Evolutionary conservation across 2,329 filamentous ascomycete species (phyloP).

Genomic region (Colletotrichum sublineola): DNA sequence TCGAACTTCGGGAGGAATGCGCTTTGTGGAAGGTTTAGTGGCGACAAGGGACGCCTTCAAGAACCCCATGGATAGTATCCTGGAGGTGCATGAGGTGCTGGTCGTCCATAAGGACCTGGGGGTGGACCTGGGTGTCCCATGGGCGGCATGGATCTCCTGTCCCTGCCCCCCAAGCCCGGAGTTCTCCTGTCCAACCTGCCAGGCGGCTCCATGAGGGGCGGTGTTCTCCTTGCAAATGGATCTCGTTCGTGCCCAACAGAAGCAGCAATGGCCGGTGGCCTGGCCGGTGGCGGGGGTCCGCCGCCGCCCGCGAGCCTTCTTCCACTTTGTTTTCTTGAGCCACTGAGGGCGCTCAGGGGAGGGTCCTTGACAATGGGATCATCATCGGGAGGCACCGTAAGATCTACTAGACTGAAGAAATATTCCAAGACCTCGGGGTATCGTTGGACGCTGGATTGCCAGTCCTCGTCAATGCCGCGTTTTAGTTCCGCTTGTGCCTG

Average conservation of each 20-base stretch:
- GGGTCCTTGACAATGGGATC: constrained; percentile 71
- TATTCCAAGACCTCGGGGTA: constrained; percentile 88
- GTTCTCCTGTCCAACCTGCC: constrained; percentile 54
- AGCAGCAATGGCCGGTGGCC: constrained; percentile 54
- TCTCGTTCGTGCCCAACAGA: constrained; percentile 51
- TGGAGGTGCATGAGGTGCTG: constrained; percentile 23
- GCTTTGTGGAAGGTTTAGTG: neutral
- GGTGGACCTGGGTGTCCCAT: constrained; percentile 31
- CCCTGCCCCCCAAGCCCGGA: constrained; percentile 48
- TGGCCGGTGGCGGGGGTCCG: neutral
- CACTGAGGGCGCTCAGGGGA: constrained; percentile 67
- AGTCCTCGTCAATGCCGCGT: constrained; percentile 82
- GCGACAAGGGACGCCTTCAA: neutral
- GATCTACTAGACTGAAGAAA: constrained; percentile 78
- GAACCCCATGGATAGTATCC: constrained; percentile 32
- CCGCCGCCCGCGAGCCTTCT: constrained; percentile 48
- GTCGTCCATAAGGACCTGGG: constrained; percentile 28
- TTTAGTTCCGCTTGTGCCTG: constrained; percentile 76
- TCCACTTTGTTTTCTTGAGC: constrained; percentile 59
- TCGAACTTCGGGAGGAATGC: neutral
- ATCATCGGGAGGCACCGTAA: constrained; percentile 74
- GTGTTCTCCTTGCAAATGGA: constrained; percentile 55
- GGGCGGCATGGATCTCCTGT: constrained; percentile 35
- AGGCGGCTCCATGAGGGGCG: constrained; percentile 45
- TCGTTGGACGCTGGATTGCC: constrained; percentile 79